Conservation (phyloP, 495 filamentous ascomycete genomes). For the Xylaria nigripes region DNA sequence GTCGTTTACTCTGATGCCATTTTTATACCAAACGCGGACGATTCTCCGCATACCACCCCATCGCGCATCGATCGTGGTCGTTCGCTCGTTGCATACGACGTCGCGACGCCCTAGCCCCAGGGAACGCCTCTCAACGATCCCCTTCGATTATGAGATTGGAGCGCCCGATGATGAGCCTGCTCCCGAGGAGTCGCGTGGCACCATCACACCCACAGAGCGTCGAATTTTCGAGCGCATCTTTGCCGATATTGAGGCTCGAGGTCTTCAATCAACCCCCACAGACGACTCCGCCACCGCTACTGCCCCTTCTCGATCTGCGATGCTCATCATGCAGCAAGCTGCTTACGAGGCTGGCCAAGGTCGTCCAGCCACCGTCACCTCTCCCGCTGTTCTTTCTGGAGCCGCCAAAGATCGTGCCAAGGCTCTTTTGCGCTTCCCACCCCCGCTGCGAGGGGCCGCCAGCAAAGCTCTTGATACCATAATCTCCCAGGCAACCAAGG, state of each 20-base stretch:
- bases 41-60: slow-evolving; percentile 32
- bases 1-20: slow-evolving; percentile 44
- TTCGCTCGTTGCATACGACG: slow-evolving; percentile 16
- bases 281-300: background rate
- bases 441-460: slow-evolving; percentile 32
- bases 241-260: slow-evolving; percentile 38
- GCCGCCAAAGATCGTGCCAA: slow-evolving; percentile 22
- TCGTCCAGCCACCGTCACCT: slow-evolving; percentile 5
- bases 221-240: slow-evolving; percentile 53
- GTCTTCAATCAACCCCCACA: slow-evolving; percentile 14
- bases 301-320: slow-evolving; percentile 11
- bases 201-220: slow-evolving; percentile 50
- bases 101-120: slow-evolving; percentile 1
- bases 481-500: slow-evolving; percentile 2
- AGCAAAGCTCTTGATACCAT: slow-evolving; percentile 28
- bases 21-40: slow-evolving; percentile 66
- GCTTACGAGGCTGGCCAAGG: slow-evolving; percentile 13
- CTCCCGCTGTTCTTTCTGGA: slow-evolving; percentile 6
- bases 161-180: background rate
- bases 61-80: slow-evolving; percentile 10
- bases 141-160: slow-evolving; percentile 7
- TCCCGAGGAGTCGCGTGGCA: slow-evolving; percentile 20
- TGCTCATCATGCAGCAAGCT: slow-evolving; percentile 32
- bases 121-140: background rate
- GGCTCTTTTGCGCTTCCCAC: slow-evolving; percentile 35